Percentiles rank a stretch among this genome's conserved stretches.
Conservation (phyloP, 768 basidiomycete genomes). For the Boletus rubroflammeus region DNA sequence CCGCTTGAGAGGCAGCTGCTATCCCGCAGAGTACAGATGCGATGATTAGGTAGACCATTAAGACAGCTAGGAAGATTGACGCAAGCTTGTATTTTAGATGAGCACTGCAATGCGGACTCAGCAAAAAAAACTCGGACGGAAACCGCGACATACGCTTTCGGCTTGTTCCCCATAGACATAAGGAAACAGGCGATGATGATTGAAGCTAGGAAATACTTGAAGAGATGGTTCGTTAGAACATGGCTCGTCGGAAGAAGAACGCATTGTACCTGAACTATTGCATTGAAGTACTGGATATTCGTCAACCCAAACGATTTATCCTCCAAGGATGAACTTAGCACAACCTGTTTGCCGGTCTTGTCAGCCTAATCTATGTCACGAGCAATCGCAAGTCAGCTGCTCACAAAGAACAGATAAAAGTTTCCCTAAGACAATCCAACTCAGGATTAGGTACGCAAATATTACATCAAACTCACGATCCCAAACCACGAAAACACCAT, state of each 20-base stretch:
- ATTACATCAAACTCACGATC: slow-evolving; percentile 50
- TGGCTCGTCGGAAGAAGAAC: background rate
- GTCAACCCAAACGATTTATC: slow-evolving; percentile 60
- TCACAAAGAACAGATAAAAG: slow-evolving; percentile 90
- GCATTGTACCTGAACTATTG: slow-evolving; percentile 59
- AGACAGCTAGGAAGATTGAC: slow-evolving; percentile 64
- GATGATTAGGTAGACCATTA: slow-evolving; percentile 82
- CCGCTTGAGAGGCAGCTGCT: slow-evolving; percentile 63
- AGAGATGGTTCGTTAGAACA: slow-evolving; percentile 1
- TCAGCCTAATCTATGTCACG: background rate
- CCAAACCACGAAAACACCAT: slow-evolving; percentile 93
- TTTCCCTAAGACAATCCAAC: slow-evolving; percentile 59
- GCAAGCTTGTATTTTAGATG: slow-evolving; percentile 74
- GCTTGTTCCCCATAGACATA: slow-evolving; percentile 95
- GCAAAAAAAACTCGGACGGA: background rate
- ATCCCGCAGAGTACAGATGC: slow-evolving; percentile 81
- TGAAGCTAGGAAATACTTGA: slow-evolving; percentile 77
- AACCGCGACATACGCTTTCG: slow-evolving; percentile 55
- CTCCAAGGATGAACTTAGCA: slow-evolving; percentile 86
- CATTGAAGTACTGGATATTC: slow-evolving; percentile 71
- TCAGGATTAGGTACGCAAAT: background rate
- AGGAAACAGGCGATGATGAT: slow-evolving; percentile 87
- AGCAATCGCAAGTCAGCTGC: slow-evolving; percentile 21
- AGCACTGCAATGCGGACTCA: slow-evolving; percentile 14
- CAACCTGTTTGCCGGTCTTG: slow-evolving; percentile 46